Evolutionary conservation across 441 rosid species (phyloP), one percentile per base, ranked within the genome.

Genomic region (Gossypium trilobum): DNA sequence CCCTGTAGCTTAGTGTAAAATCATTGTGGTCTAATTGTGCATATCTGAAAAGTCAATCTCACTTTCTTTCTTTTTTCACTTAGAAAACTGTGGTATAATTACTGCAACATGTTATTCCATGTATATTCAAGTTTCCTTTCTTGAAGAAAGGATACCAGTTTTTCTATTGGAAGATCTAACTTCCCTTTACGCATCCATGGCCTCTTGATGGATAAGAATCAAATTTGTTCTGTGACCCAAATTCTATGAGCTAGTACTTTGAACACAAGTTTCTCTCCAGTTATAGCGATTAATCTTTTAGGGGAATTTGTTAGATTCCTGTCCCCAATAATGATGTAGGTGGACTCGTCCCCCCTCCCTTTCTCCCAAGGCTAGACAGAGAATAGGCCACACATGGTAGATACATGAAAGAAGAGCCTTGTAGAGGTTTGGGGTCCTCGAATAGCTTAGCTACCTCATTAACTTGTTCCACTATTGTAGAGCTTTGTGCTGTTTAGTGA

Each of bases 161-260:
- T 65, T 66, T 46, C 56, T 46, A 8, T 23, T 66, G 70, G 70
- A 46, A 46, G 56, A 66, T 66, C 48, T 4, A 23, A 46, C 8
- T 48, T 48, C 14, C 42, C 22, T 48, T 46, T 66, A 13, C 20
- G 1, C 22, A 20, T 46, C 11, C 33, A 13, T 13, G 56, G 70
- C 56, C 13, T 5, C 29, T 23, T 29, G 0, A 46, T n/a, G 33
- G 25, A 44, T 44, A 65, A 65, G 20, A 65, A 44, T 22, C 11
- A 13, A 42, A 65, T 39, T 19, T 63, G 64, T 59, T 19, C 29
- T 39, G 48, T 14, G 68, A 65, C 55, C 11, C 2, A 22, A 44
- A 22, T 44, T 10, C 31, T 6, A 44, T 31, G 66, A 48, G 2
- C n/a, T 7, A 14, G 46, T 61, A 8, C 44, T 61, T 33, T 16